Percentiles rank a stretch among this genome's conserved stretches.
Conservation (phyloP, 768 basidiomycete genomes). For the Atractiella rhizophila region DNA sequence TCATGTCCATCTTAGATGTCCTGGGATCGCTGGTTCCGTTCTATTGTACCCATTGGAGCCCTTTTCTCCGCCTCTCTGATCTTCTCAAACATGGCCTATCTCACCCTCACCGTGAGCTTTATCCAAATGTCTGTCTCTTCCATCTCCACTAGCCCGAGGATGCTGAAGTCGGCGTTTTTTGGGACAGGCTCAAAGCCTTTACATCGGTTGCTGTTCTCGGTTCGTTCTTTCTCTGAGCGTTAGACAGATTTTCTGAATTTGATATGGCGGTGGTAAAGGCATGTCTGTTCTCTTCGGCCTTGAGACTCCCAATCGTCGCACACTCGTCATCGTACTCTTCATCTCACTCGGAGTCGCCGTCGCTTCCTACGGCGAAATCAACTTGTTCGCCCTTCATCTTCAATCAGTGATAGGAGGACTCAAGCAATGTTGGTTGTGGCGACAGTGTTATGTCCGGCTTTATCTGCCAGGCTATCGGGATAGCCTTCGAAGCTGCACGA, state of each 20-base stretch:
- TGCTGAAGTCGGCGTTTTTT: conserved; percentile 17
- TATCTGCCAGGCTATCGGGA: conserved; percentile 60
- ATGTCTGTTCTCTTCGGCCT: conserved; percentile 80
- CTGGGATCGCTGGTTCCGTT: conserved; percentile 47
- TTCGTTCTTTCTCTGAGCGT: too few relatives aligned
- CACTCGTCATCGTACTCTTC: conserved; percentile 61
- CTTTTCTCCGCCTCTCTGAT: conserved; percentile 82
- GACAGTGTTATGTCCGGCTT: conserved; percentile 48
- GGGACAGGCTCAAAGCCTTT: conserved; percentile 42
- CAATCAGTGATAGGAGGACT: neutral
- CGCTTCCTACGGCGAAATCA: conserved; percentile 66
- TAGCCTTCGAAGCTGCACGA: conserved; percentile 72
- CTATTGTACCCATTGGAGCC: conserved; percentile 76
- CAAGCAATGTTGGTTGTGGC: neutral
- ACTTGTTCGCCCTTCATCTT: conserved; percentile 26
- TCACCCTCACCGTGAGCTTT: conserved; percentile 71
- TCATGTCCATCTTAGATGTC: conserved; percentile 31
- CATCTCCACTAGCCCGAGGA: conserved; percentile 39
- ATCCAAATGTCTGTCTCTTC: conserved; percentile 50
- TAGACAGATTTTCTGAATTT: too few relatives aligned
- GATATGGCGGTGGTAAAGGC: too few relatives aligned
- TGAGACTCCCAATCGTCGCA: conserved; percentile 57
- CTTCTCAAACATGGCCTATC: conserved; percentile 73
- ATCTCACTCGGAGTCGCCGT: conserved; percentile 75
- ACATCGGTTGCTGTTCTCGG: conserved; percentile 28